Conservation (phyloP, 441 rosid genomes). For the Croton laevigatus region DNA sequence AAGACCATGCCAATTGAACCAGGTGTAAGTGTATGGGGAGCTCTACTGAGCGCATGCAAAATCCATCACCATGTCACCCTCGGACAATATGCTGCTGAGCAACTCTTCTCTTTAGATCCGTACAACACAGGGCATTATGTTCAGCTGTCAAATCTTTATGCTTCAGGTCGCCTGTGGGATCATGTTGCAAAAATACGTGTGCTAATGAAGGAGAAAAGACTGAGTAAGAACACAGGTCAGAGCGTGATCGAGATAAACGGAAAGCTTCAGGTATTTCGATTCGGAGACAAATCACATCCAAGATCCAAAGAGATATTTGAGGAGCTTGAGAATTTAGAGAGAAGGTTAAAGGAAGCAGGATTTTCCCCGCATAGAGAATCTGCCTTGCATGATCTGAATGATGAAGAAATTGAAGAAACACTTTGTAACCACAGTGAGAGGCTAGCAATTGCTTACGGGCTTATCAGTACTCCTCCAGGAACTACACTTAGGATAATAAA, state of each 20-base stretch:
- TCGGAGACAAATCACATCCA: constrained; percentile 69
- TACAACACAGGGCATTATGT: constrained; percentile 69
- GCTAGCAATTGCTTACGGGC: constrained; percentile 70
- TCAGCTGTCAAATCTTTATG: constrained; percentile 83
- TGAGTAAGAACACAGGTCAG: constrained; percentile 59
- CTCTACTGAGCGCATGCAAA: constrained; percentile 73
- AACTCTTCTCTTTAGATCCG: constrained; percentile 61
- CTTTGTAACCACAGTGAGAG: constrained; percentile 78
- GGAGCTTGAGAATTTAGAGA: constrained; percentile 52
- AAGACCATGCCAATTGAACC: constrained; percentile 62
- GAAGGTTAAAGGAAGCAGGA: constrained; percentile 57
- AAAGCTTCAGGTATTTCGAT: constrained; percentile 54
- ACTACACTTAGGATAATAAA: constrained; percentile 57
- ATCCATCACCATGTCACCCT: constrained; percentile 53
- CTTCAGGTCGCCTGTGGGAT: constrained; percentile 63
- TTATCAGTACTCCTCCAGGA: constrained; percentile 60
- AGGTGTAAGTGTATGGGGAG: constrained; percentile 69
- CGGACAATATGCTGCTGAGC: constrained; percentile 68
- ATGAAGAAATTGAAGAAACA: constrained; percentile 62
- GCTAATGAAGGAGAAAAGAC: constrained; percentile 60
- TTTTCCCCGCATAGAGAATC: constrained; percentile 52
- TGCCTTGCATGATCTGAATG: constrained; percentile 55
- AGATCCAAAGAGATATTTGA: constrained; percentile 47
- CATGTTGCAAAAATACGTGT: constrained; percentile 51
- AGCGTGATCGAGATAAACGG: constrained; percentile 66